Evolutionary conservation across 2,329 filamentous ascomycete genomes (phyloP), one percentile per base, ranked within the genome.

Genomic region (Alternaria gansuensis): DNA sequence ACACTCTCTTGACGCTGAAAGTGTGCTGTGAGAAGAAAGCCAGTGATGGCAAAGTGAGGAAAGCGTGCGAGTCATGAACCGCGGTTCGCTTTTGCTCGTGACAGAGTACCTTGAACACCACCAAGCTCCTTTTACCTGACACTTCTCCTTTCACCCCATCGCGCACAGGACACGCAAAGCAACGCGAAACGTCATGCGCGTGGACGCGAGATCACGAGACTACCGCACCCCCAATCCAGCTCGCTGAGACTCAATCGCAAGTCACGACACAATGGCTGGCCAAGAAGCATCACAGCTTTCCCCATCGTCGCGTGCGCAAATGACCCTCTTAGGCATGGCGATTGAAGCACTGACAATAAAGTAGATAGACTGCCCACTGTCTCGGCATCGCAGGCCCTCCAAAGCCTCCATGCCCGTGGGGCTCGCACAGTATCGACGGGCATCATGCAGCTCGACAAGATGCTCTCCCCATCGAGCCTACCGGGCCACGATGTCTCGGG

Each of bases 351-450:
- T 75, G 36, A 77, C 46, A 9, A 11, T 45, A 37, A 24, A 55
- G 46, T 53, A 93, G 90, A 93, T 79, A 87, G 91, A 51, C 81
- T 94, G 52, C 89, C 91, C 34, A 92, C 91, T 1, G 83, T 93
- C 48, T 91, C 90, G 17, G 91, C 90, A 29, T 90, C 90, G 1
- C 85, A 92, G 71, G 90, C 88, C 7, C 80, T 93, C 43, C 82
- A 88, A 58, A 82, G 86, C 24, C 78, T 90, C 43, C 81, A 84
- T 46, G 78, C 81, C 45, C 80, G 84, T 54, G 77, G 81, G 17
- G 79, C 80, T 13, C 82, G 81, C 52, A 69, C 74, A n/a, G 71
- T 82, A 13, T 74, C 77, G 3, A 85, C 82, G 9, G 83, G 83
- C 21, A 71, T 86, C 13, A 34, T 70, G 39, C 78, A 77, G 53